Evolutionary conservation across 2,329 filamentous ascomycete genomes (phyloP).

Genomic region (Colletotrichum liaoningense): DNA sequence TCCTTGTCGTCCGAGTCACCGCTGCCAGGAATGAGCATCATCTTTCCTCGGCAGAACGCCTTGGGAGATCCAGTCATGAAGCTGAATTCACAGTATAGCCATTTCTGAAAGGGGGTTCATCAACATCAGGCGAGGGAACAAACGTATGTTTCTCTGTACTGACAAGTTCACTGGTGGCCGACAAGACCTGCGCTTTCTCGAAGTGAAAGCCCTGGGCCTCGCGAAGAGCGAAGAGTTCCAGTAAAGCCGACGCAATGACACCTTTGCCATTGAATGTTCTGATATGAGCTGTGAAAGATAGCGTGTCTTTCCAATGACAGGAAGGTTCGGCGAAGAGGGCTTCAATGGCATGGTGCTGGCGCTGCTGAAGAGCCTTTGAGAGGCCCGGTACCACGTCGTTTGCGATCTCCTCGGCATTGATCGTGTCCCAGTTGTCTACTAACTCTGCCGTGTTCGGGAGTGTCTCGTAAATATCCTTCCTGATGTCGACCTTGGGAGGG

Average conservation of each 20-base stretch:
- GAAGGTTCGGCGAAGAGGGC: background rate
- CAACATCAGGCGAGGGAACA: background rate
- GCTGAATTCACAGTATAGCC: slow-evolving; percentile 37
- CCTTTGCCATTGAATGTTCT: slow-evolving; percentile 23
- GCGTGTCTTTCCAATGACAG: slow-evolving; percentile 32
- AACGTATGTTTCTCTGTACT: background rate
- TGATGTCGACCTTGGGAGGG: slow-evolving; percentile 27
- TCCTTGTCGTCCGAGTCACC: background rate
- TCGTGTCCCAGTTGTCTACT: slow-evolving; percentile 3
- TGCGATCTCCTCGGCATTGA: background rate
- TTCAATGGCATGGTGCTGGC: background rate
- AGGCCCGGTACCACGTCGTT: background rate
- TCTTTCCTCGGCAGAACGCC: slow-evolving; percentile 44
- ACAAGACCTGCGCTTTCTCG: background rate
- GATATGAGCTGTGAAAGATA: slow-evolving; percentile 32
- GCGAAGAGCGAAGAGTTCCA: background rate
- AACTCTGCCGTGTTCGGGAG: slow-evolving; percentile 1
- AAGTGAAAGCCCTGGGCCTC: background rate
- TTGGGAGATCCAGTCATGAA: slow-evolving; percentile 47
- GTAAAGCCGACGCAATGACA: background rate
- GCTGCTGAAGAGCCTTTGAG: background rate
- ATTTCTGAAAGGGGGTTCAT: background rate
- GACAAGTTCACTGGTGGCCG: slow-evolving; percentile 28
- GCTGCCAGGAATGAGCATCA: slow-evolving; percentile 44
- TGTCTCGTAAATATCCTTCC: slow-evolving; percentile 27